These are phyloP conservation scores for Clarireedia sp. DNA, from an alignment of 2,329 filamentous ascomycete genomes.

Conservation along the genomic window DNA sequence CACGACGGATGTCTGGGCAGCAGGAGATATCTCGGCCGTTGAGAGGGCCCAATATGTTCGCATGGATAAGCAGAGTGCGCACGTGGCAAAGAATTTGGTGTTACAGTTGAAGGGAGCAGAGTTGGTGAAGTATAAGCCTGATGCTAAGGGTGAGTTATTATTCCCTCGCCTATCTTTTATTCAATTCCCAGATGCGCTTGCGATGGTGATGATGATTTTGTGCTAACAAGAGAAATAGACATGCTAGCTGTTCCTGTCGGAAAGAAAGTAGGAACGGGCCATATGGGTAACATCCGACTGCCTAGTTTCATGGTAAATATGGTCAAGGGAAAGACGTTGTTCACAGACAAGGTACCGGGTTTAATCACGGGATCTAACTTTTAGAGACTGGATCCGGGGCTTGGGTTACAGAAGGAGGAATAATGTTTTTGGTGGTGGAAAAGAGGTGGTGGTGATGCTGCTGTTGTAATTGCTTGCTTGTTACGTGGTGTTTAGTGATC, in stretches of 20 bases:
- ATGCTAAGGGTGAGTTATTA: not conserved
- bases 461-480: not conserved
- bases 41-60: constrained; percentile 20
- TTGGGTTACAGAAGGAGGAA: not conserved
- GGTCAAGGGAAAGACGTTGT: constrained; percentile 22
- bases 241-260: constrained; percentile 29
- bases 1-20: constrained; percentile 28
- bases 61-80: constrained; percentile 16
- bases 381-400: not conserved
- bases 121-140: constrained; percentile 17
- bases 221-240: constrained; percentile 1
- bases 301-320: constrained; percentile 22
- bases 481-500: no score
- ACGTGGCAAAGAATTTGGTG: constrained; percentile 24
- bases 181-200: no score
- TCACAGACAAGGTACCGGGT: constrained; percentile 18
- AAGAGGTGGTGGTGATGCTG: not conserved
- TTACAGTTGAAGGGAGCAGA: constrained; percentile 13
- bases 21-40: constrained; percentile 23
- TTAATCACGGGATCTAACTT: constrained; percentile 19
- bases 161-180: not conserved
- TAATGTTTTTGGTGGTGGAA: not conserved
- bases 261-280: constrained; percentile 32
- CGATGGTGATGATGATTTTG: constrained; percentile 10
- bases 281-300: constrained; percentile 24